Evolutionary conservation across 176 grass and related monocot genomes (phyloP), one percentile per base, ranked within the genome.

Genomic region (Oryza australiensis): DNA sequence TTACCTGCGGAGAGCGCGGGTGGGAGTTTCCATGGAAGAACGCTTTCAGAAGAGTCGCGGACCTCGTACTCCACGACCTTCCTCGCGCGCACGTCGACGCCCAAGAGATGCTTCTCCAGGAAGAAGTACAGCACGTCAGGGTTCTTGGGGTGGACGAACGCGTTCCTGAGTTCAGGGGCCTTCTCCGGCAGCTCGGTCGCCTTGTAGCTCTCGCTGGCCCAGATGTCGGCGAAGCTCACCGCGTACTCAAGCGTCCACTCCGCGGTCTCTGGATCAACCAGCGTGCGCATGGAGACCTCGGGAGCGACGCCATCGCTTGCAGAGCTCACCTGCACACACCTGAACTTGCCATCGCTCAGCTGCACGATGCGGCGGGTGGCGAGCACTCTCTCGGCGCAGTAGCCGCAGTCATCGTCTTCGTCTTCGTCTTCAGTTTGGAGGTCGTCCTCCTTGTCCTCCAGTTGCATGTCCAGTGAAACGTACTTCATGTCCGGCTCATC

Each of bases 211-310:
- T 53, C 12, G 5, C 48, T 53, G 1, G 24, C 51, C 79, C 79
- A 82, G 67, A 72, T 82, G 67, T 82, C 67, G 24, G 48, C 69
- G 2, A 82, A 82, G 24, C 24, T 62, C 51, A 22, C 67, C 67
- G 60, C 23, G 57, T 73, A 73, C 24, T 82, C 80, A 12, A 73
- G 7, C 68, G 55, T 24, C 80, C 80, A 82, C 55, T 63, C 34
- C 12, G 26, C 10, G 7, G 55, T 73, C 2, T 1, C 12, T 2
- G 5, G 18, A 3, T 82, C 57, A 29, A 37, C 69, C 51, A 82
- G 26, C 37, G 69, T 73, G 26, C 55, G 16, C 80, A 82, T 64
- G 80, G 38, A 22, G 26, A 72, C 6, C 32, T 24, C 18, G 27
- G 76, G 62, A 1, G 62, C 37, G 80, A 15, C 4, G 46, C 6